Percentiles rank a stretch among this genome's conserved stretches.
Evolutionary conservation across 495 filamentous ascomycete species (phyloP).

Genomic region (Penicillium ochrochloron): DNA sequence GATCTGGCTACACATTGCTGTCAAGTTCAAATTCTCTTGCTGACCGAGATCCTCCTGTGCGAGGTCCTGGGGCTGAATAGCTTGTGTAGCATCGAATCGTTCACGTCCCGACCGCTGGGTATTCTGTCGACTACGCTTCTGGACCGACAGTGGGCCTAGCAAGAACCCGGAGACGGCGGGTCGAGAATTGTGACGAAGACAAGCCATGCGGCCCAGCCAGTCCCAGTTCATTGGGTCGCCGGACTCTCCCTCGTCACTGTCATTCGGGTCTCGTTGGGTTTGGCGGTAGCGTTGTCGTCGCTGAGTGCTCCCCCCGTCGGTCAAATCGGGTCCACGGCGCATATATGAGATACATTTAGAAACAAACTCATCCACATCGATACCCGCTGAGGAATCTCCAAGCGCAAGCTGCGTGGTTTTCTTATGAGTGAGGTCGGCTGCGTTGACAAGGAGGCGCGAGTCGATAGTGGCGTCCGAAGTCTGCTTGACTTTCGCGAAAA

Average conservation of each 20-base stretch:
- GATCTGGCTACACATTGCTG: conserved; percentile 68
- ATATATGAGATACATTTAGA: conserved; percentile 90
- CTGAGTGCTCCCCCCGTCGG: conserved; percentile 30
- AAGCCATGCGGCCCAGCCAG: conserved; percentile 75
- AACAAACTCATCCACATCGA: conserved; percentile 94
- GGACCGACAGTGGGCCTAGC: conserved; percentile 84
- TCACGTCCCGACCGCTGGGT: conserved; percentile 68
- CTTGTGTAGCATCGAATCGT: conserved; percentile 63
- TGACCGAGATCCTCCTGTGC: conserved; percentile 70
- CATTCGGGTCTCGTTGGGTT: conserved; percentile 47
- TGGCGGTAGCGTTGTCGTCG: conserved; percentile 36
- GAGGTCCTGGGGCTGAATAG: conserved; percentile 74
- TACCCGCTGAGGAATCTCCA: conserved; percentile 68
- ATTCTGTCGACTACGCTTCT: conserved; percentile 74
- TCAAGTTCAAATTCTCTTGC: conserved; percentile 74
- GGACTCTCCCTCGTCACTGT: conserved; percentile 62
- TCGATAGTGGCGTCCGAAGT: conserved; percentile 93
- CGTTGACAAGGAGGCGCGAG: conserved; percentile 76
- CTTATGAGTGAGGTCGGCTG: conserved; percentile 76
- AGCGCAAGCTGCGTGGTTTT: conserved; percentile 71
- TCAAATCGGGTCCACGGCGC: conserved; percentile 57
- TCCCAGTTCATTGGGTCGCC: conserved; percentile 87
- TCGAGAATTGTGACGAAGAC: conserved; percentile 70
- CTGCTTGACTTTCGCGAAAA: conserved; percentile 77
- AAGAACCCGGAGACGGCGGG: conserved; percentile 84